Conservation (phyloP, 73 alveolate species). For the Paramecium sexaurelia region DNA sequence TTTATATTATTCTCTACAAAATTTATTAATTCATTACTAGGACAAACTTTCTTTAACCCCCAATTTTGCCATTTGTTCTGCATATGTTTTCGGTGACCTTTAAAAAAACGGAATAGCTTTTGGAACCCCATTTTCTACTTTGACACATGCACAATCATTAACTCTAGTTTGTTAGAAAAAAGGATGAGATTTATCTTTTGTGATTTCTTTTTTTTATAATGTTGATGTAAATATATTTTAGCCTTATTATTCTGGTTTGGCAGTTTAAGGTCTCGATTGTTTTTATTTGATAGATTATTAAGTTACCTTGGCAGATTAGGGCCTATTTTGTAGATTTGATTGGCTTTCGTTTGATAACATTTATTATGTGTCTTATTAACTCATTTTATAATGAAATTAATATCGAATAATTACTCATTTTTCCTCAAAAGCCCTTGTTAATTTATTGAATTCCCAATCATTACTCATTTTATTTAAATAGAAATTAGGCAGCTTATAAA, state of each 20-base stretch:
- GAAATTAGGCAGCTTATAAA: neutral
- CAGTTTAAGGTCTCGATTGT: neutral
- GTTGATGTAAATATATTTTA: neutral
- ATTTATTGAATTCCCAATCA: neutral
- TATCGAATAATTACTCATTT: neutral
- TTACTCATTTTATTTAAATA: neutral
- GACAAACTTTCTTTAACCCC: slow-evolving; percentile 44
- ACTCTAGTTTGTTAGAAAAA: slow-evolving; percentile 63
- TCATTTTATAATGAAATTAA: neutral
- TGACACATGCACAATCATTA: slow-evolving; percentile 50
- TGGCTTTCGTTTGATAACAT: neutral
- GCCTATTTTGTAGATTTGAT: neutral
- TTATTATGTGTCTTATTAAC: neutral
- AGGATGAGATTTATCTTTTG: slow-evolving; percentile 45
- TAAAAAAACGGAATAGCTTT: slow-evolving; percentile 59
- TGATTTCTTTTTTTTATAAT: neutral
- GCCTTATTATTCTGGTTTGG: neutral
- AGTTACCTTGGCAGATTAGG: neutral
- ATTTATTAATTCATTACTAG: neutral
- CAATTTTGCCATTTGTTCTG: slow-evolving; percentile 41
- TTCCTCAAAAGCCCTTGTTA: no score
- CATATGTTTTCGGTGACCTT: slow-evolving; percentile 52
- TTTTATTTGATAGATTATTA: neutral
- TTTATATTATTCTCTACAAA: slow-evolving; percentile 28
- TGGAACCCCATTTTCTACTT: slow-evolving; percentile 58